Evolutionary conservation across 2,329 filamentous ascomycete genomes (phyloP), one percentile per base, ranked within the genome.

Genomic region (Bipolaris cookei): DNA sequence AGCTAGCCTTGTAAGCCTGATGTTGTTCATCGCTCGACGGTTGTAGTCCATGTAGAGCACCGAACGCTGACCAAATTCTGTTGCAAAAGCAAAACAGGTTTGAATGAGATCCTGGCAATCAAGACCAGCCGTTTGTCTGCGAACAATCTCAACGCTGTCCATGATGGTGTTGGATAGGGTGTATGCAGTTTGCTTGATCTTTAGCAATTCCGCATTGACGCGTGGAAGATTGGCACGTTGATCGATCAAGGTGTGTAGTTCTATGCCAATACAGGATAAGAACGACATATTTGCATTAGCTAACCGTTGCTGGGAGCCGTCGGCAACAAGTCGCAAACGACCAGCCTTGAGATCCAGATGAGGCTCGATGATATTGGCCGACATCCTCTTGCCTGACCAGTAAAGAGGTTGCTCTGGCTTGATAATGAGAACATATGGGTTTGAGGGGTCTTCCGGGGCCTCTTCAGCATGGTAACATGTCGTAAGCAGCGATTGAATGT

Each of bases 31-130:
- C 66, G 96, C 91, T 47, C 94, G 89, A 53, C 95, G 84, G 73
- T 97, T 98, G 75, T 91, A 90, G 77, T 99, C 95, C 88, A 99
- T 95, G 79, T 96, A 96, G 18, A 95, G 87, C 47, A 97, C 85
- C 2, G 94, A 97, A 63, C 95, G 89, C 75, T 97, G 94, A 42
- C 95, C 95, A 66, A 99, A 99, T 75, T 99, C 95, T 0, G 95
- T 98, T n/a, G 95, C 95, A 70, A 98, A 99, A 38, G 96, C 90
- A 76, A 98, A 99, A 78, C 94, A 99, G 4, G 92, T 96, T 76
- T 99, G 95, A 62, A 99, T 95, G 28, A 99, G 86, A 71, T 99
- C 95, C 69, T 97, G 92, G 73, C 94, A 97, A 64, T 95, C 90
- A 63, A 94, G 85, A 7, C 89, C 91, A 55, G 85, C 84, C 1